A percentile compares a stretch with the other conserved stretches of the same genome.
These are phyloP conservation scores for Penicillium subrubescens DNA, from an alignment of 495 filamentous ascomycete species.

Conservation along the genomic window DNA sequence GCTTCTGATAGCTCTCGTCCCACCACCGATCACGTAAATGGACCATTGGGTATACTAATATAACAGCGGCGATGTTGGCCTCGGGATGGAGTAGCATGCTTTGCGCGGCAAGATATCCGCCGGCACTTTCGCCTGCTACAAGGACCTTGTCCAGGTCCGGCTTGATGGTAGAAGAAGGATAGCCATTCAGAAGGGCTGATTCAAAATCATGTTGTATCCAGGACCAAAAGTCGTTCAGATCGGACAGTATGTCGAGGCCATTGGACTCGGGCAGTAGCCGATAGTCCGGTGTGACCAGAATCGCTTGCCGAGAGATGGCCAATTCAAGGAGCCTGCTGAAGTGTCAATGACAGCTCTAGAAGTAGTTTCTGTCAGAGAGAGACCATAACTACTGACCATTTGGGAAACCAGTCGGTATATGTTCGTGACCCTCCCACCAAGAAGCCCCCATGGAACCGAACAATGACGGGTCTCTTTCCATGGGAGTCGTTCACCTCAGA, in stretches of 20 bases:
- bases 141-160: conserved; percentile 13
- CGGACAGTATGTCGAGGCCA: conserved; percentile 19
- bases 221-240: conserved; percentile 18
- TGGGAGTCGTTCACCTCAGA: neutral
- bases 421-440: conserved; percentile 17
- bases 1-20: conserved; percentile 15
- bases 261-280: conserved; percentile 18
- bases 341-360: neutral
- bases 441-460: conserved; percentile 21
- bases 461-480: conserved; percentile 13
- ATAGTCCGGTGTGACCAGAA: conserved; percentile 21
- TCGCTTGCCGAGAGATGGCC: conserved; percentile 7
- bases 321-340: conserved; percentile 16
- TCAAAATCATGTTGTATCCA: conserved; percentile 11
- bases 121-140: conserved; percentile 17
- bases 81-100: conserved; percentile 18
- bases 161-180: neutral
- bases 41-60: conserved; percentile 23
- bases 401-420: conserved; percentile 19
- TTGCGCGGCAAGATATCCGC: conserved; percentile 22
- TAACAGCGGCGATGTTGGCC: conserved; percentile 9
- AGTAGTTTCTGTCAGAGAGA: no score
- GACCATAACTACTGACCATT: conserved; percentile 5
- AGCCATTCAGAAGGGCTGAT: neutral
- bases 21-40: conserved; percentile 19